Evolutionary conservation across 2,329 filamentous ascomycete species (phyloP), one percentile per base, ranked within the genome.

Genomic region (Boeremia exigua): DNA sequence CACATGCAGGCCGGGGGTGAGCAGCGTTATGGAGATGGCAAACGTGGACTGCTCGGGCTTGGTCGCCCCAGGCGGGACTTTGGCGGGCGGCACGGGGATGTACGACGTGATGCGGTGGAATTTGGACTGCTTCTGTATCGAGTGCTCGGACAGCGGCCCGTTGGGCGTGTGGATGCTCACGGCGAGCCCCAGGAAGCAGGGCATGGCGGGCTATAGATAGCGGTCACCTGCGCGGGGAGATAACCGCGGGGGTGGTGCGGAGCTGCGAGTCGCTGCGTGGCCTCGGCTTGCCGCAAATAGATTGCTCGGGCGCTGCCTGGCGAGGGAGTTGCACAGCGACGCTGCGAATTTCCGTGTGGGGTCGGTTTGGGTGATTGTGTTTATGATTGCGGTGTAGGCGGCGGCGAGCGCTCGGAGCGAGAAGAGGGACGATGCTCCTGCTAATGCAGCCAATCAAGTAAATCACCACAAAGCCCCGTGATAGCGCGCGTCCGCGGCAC

Each of bases 151-250:
- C 64, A 99, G 86, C 64, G 95, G 93, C 39, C 86, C 86, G 66
- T 85, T 82, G 66, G 92, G 85, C 39, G 86, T 87, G 80, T 99
- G 95, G 77, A 98, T 96, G 84, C 91, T 96, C 75, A 98, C 94
- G 70, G 95, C 94, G 80, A 99, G 92, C 79, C 95, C 95, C 83
- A 98, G 96, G 82, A 98, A 99, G 86, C 93, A 98, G 81, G 95
- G 95, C 95, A 90, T 90, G 52, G 60, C 60, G 59, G 48, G 46
- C 49, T 42, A 47, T 36, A 33, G 45, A 47, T 47, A 43, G 50
- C 45, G 29, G 45, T 54, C 38, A 36, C 45, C 50, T 54, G 37
- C 53, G 50, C 46, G 58, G 59, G 59, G 61, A 62, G 59, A 56
- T 58, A 52, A 54, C 45, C 48, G 62, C 61, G 60, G 65, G 56